A percentile compares a stretch with the other conserved stretches of the same genome.
These are phyloP conservation scores for Colletotrichum sublineola DNA, from an alignment of 2,329 filamentous ascomycete species.

Conservation along the genomic window DNA sequence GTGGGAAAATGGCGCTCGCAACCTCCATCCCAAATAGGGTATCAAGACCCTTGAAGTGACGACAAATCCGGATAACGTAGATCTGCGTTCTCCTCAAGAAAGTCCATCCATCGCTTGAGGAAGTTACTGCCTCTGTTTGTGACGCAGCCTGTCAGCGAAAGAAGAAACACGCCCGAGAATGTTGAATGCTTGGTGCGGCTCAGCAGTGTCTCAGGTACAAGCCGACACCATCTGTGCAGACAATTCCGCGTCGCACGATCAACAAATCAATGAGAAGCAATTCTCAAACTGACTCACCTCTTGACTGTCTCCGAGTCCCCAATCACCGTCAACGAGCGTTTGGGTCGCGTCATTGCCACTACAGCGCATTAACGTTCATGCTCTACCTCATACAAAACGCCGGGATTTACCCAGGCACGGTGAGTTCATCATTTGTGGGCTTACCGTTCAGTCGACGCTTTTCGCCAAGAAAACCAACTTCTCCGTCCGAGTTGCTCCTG, in stretches of 20 bases:
- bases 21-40: conserved; percentile 21
- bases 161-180: conserved; percentile 33
- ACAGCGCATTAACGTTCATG: conserved; percentile 55
- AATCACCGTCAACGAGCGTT: conserved; percentile 89
- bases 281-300: conserved; percentile 70
- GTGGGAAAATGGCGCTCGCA: conserved; percentile 11
- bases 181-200: conserved; percentile 26
- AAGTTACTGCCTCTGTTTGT: conserved; percentile 81
- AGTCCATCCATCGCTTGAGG: conserved; percentile 91
- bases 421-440: conserved; percentile 48
- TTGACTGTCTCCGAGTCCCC: conserved; percentile 95
- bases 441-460: conserved; percentile 92
- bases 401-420: conserved; percentile 18
- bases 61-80: conserved; percentile 84
- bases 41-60: conserved; percentile 48
- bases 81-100: conserved; percentile 90
- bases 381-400: conserved; percentile 17
- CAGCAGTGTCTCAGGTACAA: conserved; percentile 33
- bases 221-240: conserved; percentile 25
- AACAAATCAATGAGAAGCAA: conserved; percentile 32
- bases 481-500: conserved; percentile 85
- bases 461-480: conserved; percentile 94
- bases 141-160: conserved; percentile 40
- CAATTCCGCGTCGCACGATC: conserved; percentile 32
- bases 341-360: conserved; percentile 98